Evolutionary conservation across 305 asterid species (phyloP).

Genomic region (Solanum hybrid): DNA sequence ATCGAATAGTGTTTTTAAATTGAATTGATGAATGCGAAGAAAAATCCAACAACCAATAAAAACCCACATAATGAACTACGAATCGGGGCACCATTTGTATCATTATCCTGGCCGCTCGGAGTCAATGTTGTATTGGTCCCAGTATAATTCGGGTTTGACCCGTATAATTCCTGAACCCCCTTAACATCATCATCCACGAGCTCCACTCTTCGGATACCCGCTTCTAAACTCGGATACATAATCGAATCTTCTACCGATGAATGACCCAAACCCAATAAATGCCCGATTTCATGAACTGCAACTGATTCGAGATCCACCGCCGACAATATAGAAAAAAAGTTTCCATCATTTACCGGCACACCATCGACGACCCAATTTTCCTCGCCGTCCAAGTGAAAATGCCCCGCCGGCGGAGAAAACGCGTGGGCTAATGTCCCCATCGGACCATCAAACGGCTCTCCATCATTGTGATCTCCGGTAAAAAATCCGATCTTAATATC

Average conservation of each 20-base stretch:
- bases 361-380: constrained; percentile 87
- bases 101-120: constrained; percentile 28
- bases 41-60: constrained; percentile 13
- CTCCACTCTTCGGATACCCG: constrained; percentile 61
- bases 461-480: constrained; percentile 77
- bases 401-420: constrained; percentile 70
- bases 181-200: constrained; percentile 45
- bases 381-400: constrained; percentile 65
- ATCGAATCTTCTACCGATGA: constrained; percentile 70
- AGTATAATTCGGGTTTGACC: constrained; percentile 66
- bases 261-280: constrained; percentile 85
- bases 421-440: constrained; percentile 93
- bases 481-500: constrained; percentile 61
- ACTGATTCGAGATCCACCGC: constrained; percentile 88
- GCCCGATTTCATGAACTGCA: constrained; percentile 93
- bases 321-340: constrained; percentile 18
- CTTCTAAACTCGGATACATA: constrained; percentile 62
- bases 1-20: neutral
- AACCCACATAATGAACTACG: neutral
- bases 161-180: constrained; percentile 69
- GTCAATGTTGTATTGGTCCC: constrained; percentile 37
- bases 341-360: constrained; percentile 19
- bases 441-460: constrained; percentile 85
- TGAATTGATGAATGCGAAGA: neutral
- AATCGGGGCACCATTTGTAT: constrained; percentile 25